phyloP scores from a whole-genome alignment of 345 rosid genomes.

The Atalantia buxifolia region DNA sequence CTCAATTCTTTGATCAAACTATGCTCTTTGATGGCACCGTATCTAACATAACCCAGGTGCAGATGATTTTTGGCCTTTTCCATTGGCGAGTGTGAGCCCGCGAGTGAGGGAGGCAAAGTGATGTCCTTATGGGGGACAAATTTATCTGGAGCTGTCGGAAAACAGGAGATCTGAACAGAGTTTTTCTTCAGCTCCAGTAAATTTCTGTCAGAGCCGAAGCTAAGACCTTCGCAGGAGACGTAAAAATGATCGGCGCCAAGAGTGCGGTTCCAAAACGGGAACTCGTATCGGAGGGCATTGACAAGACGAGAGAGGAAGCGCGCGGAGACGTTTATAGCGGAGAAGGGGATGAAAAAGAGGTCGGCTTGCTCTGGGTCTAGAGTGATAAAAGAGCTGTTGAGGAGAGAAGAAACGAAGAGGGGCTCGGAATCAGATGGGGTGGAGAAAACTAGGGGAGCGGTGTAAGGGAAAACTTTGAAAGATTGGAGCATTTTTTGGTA shows the following conservation, averaged over 20 bases:
- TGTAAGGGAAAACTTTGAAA: constrained; percentile 48
- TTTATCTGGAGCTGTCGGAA: constrained; percentile 33
- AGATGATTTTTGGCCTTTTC: constrained; percentile 14
- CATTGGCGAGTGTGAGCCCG: not conserved
- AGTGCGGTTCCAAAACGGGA: constrained; percentile 65
- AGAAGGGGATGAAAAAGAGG: constrained; percentile 51
- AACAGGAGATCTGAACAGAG: constrained; percentile 59
- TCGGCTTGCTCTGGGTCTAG: constrained; percentile 48
- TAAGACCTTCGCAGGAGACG: constrained; percentile 39
- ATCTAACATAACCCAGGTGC: constrained; percentile 26
- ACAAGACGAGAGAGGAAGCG: constrained; percentile 38
- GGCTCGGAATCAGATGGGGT: constrained; percentile 29
- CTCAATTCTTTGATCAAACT: constrained; percentile 20
- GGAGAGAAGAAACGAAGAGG: constrained; percentile 45
- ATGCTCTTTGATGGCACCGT: constrained; percentile 25
- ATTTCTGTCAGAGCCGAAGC: constrained; percentile 41
- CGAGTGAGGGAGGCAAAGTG: constrained; percentile 37
- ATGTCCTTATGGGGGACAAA: constrained; percentile 62
- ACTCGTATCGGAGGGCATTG: constrained; percentile 23
- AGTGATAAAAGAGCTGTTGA: constrained; percentile 36
- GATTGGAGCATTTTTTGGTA: constrained; percentile 41
- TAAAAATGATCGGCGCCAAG: constrained; percentile 66
- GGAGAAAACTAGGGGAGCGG: constrained; percentile 18
- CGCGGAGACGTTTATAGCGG: constrained; percentile 24
- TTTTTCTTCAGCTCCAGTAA: constrained; percentile 60